Evolutionary conservation across 768 basidiomycete species (phyloP), one percentile per base, ranked within the genome.

Genomic region (Mycena venus): DNA sequence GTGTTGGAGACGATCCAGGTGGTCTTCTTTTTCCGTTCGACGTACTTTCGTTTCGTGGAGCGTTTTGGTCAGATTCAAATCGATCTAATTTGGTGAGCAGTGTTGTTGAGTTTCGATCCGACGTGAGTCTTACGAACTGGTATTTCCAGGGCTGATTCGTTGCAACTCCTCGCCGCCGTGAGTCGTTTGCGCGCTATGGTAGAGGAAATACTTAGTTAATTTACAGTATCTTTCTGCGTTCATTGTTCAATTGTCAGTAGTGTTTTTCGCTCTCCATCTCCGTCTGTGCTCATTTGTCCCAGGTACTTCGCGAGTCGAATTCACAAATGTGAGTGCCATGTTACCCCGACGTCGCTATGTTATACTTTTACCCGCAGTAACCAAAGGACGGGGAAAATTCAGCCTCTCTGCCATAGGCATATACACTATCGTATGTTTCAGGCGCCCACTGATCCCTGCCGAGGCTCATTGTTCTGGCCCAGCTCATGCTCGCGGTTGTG

Each of bases 181-280:
- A 51, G 67, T 65, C 3, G 27, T 62, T 21, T 19, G 14, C 58
- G 17, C 19, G 1, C 7, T n/a, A 51, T 25, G 49, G 19, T 42
- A 15, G 23, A 23, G 1, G 58, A 21, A 10, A 4, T 64, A 31
- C 44, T 51, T 21, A 47, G 2, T 59, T 0, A 7, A 1, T 49
- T 25, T 9, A n/a, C 58, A 75, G 74, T 75, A 72, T 42, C 64
- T 75, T 31, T 61, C 60, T 11, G 74, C 64, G 5, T 75, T 75
- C 56, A n/a, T 42, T 23, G 72, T 73, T 55, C 72, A 73, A 31
- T 14, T 73, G 65, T n/a, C n/a, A n/a, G n/a, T 73, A 60, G 14
- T 4, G 32, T 23, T 12, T 34, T 36, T 17, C 21, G 12, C 34
- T 11, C 56, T n/a, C 4, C 21, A 31, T 32, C 17, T 23, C 15